These are phyloP conservation scores for Rosa multiflora DNA, from an alignment of 306 rosid genomes.

Conservation along the genomic window DNA sequence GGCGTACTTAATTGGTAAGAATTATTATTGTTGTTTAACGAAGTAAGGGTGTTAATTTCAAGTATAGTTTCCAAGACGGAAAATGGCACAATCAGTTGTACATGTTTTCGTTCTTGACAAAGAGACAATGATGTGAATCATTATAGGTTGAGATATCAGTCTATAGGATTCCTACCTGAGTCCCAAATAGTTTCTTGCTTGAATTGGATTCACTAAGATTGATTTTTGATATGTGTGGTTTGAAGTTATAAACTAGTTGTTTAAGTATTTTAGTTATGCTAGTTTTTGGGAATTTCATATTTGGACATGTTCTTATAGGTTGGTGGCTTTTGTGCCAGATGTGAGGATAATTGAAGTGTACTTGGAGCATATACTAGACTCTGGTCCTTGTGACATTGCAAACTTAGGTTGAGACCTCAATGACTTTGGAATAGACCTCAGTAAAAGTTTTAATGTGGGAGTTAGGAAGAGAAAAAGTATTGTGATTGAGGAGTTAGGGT, in stretches of 20 bases:
- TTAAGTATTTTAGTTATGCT: background rate
- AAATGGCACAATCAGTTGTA: background rate
- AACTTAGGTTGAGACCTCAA: too few species aligned
- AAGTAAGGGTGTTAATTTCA: conserved; percentile 11
- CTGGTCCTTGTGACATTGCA: too few species aligned
- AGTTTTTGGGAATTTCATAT: background rate
- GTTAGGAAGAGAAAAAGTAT: too few species aligned
- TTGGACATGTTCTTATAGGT: background rate
- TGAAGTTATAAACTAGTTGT: background rate
- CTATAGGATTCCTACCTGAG: background rate
- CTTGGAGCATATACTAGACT: too few species aligned
- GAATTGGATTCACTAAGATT: background rate
- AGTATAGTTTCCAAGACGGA: background rate
- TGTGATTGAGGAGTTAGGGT: too few species aligned
- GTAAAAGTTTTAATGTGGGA: too few species aligned
- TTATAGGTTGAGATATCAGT: conserved; percentile 1
- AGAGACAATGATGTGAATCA: background rate
- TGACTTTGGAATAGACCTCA: too few species aligned
- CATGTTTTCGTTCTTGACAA: background rate
- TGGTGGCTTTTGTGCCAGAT: too few species aligned
- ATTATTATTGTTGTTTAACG: conserved; percentile 10
- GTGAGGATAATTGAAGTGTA: too few species aligned
- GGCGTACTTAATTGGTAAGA: conserved; percentile 93
- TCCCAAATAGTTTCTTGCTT: background rate
- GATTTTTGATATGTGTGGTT: background rate